Conservation (phyloP, 1,284 basidiomycete species). For the Psilocybe mexicana region DNA sequence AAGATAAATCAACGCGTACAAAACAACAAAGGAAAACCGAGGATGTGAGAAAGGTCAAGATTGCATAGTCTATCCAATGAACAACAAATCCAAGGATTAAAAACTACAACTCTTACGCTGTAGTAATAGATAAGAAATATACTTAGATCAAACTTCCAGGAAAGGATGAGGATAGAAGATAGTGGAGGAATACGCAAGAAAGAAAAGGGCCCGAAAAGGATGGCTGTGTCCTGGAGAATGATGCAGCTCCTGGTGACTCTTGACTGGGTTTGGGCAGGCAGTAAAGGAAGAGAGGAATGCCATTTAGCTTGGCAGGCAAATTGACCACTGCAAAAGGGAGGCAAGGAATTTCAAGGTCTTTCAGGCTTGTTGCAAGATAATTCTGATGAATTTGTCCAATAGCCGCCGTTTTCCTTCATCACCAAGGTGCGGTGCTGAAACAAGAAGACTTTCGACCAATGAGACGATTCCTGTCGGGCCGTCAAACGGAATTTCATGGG, state of each 20-base stretch:
- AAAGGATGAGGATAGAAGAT: background rate
- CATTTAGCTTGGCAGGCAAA: background rate
- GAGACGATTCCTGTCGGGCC: slow-evolving; percentile 66
- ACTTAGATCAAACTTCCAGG: background rate
- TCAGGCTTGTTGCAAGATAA: slow-evolving; percentile 62
- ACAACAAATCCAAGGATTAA: background rate
- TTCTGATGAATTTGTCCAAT: slow-evolving; percentile 59
- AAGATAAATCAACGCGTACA: background rate
- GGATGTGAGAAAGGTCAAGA: background rate
- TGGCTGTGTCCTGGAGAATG: too few relatives aligned
- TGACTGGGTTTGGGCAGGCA: too few relatives aligned
- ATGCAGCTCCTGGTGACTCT: background rate
- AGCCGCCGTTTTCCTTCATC: slow-evolving; percentile 52
- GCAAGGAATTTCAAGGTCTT: background rate
- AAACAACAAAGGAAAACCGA: background rate
- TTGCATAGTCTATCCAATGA: background rate
- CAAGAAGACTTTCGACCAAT: slow-evolving; percentile 61
- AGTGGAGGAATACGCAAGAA: too few relatives aligned
- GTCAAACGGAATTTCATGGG: slow-evolving; percentile 70
- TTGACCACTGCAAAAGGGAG: background rate
- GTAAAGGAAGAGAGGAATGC: background rate
- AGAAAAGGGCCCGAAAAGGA: too few relatives aligned
- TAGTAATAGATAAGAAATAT: background rate
- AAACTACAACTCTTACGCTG: background rate
- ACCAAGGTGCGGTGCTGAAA: slow-evolving; percentile 46